Evolutionary conservation across 495 filamentous ascomycete genomes (phyloP), one percentile per base, ranked within the genome.

Genomic region (Aspergillus heteromorphus): DNA sequence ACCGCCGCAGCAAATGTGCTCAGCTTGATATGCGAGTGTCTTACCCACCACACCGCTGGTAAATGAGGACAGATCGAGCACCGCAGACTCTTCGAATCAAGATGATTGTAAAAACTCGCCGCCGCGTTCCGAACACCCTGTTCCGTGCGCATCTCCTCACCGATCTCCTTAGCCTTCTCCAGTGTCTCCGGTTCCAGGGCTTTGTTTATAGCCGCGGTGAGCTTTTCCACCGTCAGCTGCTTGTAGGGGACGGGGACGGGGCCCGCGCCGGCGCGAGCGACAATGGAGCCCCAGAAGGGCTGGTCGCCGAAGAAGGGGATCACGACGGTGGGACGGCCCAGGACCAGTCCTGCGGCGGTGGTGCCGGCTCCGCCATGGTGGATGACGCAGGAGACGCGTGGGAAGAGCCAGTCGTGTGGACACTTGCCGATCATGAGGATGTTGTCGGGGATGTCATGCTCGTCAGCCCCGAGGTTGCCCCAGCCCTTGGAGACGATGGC

Each of bases 281-380:
- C 79, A 79, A 91, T 88, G 2, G 80, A 74, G 6, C 87, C 88
- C 88, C 88, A 91, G 57, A 90, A 91, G 0, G 83, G 83, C 65
- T 91, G 87, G 54, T 91, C 88, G 6, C 88, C 88, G 65, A 92
- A 91, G 69, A 92, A 92, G 0, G 88, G 88, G 4, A 91, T 83
- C 18, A 92, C 74, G 2, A 90, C 75, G 0, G 88, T 90, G 4
- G 88, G 87, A 34, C 78, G 80, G 2, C 85, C 86, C 1, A 74
- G 66, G 1, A 80, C 72, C 43, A 92, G 83, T 9, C 87, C 87
- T 2, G 84, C 83, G 9, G 88, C 88, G 6, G 85, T 89, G 8
- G 88, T 92, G 21, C 88, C 88, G 7, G 88, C 88, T 27, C 88
- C 88, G 42, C 88, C 88, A 57, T 91, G 88, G 56, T 92, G 88